Conservation (phyloP, 2,329 filamentous ascomycete genomes). For the Pleoardoris graminearum region DNA sequence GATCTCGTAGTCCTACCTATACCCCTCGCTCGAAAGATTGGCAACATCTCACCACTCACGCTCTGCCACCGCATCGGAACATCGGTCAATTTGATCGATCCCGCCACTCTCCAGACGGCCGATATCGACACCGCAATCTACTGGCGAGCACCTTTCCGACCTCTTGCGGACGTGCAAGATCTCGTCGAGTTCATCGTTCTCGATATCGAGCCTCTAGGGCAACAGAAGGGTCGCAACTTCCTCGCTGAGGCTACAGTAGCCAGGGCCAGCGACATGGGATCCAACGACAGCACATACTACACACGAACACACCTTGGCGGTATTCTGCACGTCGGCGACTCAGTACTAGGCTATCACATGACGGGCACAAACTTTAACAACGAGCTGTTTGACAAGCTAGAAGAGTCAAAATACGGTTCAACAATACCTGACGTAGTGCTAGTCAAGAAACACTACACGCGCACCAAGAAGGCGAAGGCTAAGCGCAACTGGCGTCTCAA, state of each 20-base stretch:
- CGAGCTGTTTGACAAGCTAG: slow-evolving; percentile 78
- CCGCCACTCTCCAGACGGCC: slow-evolving; percentile 85
- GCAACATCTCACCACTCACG: slow-evolving; percentile 85
- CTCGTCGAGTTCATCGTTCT: slow-evolving; percentile 92
- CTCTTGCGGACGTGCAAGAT: slow-evolving; percentile 80
- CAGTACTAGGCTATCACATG: slow-evolving; percentile 91
- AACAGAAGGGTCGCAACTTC: slow-evolving; percentile 76
- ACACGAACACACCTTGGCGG: slow-evolving; percentile 86
- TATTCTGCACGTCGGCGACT: slow-evolving; percentile 85
- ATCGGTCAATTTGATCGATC: slow-evolving; percentile 85
- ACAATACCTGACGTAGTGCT: slow-evolving; percentile 89
- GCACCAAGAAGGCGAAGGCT: slow-evolving; percentile 70
- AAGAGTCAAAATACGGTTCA: slow-evolving; percentile 75
- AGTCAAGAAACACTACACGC: slow-evolving; percentile 94
- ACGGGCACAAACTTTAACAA: slow-evolving; percentile 93
- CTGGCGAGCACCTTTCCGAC: slow-evolving; percentile 86
- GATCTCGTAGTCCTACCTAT: slow-evolving; percentile 93
- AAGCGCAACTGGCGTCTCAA: slow-evolving; percentile 87
- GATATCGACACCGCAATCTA: slow-evolving; percentile 82
- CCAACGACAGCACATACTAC: slow-evolving; percentile 86
- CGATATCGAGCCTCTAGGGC: slow-evolving; percentile 82
- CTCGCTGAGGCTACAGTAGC: slow-evolving; percentile 88
- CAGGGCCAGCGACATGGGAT: slow-evolving; percentile 80
- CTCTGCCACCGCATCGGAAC: slow-evolving; percentile 90
- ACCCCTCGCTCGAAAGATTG: slow-evolving; percentile 80